phyloP scores from a whole-genome alignment of 768 basidiomycete species.

The Russula earlei region DNA sequence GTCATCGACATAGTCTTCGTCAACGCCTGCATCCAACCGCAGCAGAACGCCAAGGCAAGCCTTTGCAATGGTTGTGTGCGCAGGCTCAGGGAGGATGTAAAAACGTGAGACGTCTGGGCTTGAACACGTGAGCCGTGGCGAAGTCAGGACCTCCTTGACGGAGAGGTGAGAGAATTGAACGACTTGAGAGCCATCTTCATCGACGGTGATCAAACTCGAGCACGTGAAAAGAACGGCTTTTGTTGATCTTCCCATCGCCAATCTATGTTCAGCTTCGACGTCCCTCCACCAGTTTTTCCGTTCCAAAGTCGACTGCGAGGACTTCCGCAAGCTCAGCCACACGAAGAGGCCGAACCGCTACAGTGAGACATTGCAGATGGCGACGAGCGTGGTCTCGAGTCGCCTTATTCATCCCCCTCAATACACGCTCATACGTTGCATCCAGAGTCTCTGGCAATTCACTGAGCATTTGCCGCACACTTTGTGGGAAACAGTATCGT shows the following conservation, averaged over 20 bases:
- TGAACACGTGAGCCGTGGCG: neutral
- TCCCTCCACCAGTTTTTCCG: neutral
- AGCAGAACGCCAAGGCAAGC: neutral
- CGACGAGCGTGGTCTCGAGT: neutral
- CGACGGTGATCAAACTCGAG: neutral
- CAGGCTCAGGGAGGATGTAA: neutral
- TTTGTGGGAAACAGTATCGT: neutral
- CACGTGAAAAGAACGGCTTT: neutral
- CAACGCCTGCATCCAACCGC: neutral
- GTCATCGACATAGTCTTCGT: too few species aligned
- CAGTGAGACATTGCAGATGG: neutral
- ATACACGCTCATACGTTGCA: conserved; percentile 2
- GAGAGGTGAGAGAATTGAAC: conserved; percentile 2
- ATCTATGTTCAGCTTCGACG: neutral
- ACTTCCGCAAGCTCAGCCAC: neutral
- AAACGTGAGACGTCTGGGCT: neutral
- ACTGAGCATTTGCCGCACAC: neutral
- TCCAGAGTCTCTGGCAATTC: neutral
- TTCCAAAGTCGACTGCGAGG: neutral
- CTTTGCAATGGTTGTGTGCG: neutral
- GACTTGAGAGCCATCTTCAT: neutral
- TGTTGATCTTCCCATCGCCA: neutral
- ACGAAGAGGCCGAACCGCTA: neutral
- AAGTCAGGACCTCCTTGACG: neutral
- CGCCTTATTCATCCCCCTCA: neutral